A percentile compares a stretch with the other conserved stretches of the same genome.
Evolutionary conservation across 2,329 filamentous ascomycete genomes (phyloP).

Genomic region (Trichoderma brevicompactum): DNA sequence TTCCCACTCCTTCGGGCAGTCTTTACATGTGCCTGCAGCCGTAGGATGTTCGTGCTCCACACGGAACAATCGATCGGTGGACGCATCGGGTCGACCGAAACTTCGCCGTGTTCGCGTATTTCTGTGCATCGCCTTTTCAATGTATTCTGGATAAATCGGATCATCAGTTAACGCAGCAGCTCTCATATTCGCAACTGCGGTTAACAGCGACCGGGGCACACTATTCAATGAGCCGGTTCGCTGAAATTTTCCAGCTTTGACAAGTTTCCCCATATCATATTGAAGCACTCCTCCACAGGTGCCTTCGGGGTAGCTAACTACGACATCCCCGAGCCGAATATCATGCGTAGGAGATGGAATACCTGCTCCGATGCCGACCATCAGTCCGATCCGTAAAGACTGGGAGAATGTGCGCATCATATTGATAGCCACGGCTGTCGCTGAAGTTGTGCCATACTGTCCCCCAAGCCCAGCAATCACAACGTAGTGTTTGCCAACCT

Average conservation of each 20-base stretch:
- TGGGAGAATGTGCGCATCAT: background rate
- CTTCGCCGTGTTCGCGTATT: background rate
- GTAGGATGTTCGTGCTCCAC: background rate
- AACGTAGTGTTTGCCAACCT: background rate
- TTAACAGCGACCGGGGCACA: background rate
- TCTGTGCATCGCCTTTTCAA: background rate
- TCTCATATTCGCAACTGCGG: background rate
- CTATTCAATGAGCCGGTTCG: background rate
- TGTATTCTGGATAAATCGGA: background rate
- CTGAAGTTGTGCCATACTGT: background rate
- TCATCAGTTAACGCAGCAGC: background rate
- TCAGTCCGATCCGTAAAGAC: background rate
- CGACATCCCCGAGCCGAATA: background rate
- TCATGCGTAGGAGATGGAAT: background rate
- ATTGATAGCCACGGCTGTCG: background rate
- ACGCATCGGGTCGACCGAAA: background rate
- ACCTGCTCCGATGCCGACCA: background rate
- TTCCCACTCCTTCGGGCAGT: background rate
- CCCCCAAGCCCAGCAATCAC: background rate
- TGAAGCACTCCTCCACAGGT: background rate
- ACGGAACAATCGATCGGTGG: background rate
- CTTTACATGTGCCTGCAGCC: background rate
- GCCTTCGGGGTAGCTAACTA: background rate
- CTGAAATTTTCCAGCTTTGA: background rate
- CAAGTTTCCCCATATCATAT: background rate